Evolutionary conservation across 2,329 filamentous ascomycete genomes (phyloP), one percentile per base, ranked within the genome.

Genomic region (Reticulascus tulasneorum): DNA sequence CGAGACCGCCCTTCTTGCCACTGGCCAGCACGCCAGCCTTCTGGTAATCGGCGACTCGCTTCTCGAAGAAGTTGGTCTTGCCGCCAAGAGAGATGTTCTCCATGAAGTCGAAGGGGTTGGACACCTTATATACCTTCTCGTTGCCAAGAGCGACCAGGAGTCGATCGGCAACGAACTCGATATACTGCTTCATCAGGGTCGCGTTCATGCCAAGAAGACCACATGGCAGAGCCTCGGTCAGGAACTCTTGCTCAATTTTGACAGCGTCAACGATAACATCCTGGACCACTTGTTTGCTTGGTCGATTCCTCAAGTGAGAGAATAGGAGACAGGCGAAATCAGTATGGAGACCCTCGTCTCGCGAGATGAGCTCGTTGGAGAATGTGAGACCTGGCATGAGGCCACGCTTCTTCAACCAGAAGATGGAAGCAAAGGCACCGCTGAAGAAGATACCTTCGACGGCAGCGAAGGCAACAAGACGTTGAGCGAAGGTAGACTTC

Each of bases 51-150:
- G 84, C 93, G 39, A 98, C 93, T 54, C 93, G 88, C 86, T 98
- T 98, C 84, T 98, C 93, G 64, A 98, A 98, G 80, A 98, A 98
- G 82, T 98, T 98, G 63, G 93, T 98, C 86, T 98, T 98, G 67
- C 93, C 93, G 34, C 89, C 87, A 9, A 98, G 79, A 16, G 93
- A 97, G 67, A 98, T 98, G 71, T 95, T 96, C 78, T 98, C 93
- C 93, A 98, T 98, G 68, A 98, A 98, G 76, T 98, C 93, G 63
- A 98, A 98, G 61, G 93, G 93, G 73, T 98, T 98, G 63, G 83
- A 79, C 18, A 84, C 74, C 60, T 93, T 86, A 80, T 94, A 98
- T 55, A 86, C 75, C 77, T 96, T 97, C 54, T 86, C 78, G 67
- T 96, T 96, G 56, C 93, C 93, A 29, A 98, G 85, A 21, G 93